Evolutionary conservation across 768 basidiomycete species (phyloP).

Genomic region (Agaricus subrufescens): DNA sequence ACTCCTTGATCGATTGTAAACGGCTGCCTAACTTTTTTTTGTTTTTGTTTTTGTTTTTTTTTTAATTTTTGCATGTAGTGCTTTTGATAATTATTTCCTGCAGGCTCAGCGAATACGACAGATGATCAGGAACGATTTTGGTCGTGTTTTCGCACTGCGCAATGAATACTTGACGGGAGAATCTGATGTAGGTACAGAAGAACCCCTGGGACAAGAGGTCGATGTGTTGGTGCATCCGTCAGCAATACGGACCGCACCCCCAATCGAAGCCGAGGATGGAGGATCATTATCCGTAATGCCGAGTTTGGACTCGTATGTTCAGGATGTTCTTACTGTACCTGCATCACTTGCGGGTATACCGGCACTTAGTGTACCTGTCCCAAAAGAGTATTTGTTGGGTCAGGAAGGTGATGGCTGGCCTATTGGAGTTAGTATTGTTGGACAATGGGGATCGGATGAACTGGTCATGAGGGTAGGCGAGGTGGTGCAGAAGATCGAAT

Average conservation of each 20-base stretch:
- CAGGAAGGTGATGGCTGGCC: conserved; percentile 64
- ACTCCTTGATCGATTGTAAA: neutral
- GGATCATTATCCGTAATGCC: neutral
- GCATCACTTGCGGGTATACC: conserved; percentile 89
- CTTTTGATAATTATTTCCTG: conserved; percentile 97
- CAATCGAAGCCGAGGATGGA: conserved; percentile 24
- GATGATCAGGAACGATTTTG: conserved; percentile 69
- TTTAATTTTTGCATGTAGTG: conserved; percentile 37
- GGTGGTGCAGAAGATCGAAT: conserved; percentile 14
- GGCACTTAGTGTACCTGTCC: conserved; percentile 65
- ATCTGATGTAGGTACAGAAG: neutral
- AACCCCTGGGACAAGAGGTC: conserved; percentile 32
- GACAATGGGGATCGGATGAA: conserved; percentile 81
- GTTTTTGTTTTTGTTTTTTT: no score
- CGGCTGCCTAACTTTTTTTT: no score
- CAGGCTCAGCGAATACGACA: conserved; percentile 84
- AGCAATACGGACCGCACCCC: conserved; percentile 81
- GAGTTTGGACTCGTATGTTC: conserved; percentile 64
- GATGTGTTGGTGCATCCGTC: conserved; percentile 87
- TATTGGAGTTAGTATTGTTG: conserved; percentile 76
- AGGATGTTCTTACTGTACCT: conserved; percentile 90
- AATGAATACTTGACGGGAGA: conserved; percentile 37
- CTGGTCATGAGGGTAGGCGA: conserved; percentile 51
- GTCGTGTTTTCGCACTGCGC: conserved; percentile 56
- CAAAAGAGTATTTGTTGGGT: conserved; percentile 24